Percentiles rank a stretch among this genome's conserved stretches.
Conservation (phyloP, 805 yeast genomes). For the Candida ipomoeae region DNA sequence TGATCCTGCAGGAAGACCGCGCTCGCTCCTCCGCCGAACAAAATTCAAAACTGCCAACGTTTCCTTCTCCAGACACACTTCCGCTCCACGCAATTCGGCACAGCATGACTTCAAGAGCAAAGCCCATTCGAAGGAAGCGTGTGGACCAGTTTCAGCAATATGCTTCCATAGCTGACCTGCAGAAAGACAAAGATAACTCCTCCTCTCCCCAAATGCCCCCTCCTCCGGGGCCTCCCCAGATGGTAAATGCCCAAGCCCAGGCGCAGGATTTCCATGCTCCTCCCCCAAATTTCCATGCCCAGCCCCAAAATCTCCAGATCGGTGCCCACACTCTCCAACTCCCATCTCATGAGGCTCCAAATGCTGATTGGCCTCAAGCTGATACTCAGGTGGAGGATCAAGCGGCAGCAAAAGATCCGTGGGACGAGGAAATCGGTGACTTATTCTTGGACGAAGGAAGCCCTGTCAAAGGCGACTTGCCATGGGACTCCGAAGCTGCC, state of each 20-base stretch:
- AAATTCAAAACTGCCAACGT: conserved; percentile 1
- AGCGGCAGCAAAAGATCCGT: conserved; percentile 6
- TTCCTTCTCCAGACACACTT: conserved; percentile 1
- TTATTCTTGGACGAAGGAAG: conserved; percentile 16
- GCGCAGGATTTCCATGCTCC: neutral
- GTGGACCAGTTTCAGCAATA: conserved; percentile 17
- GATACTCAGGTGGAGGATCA: neutral
- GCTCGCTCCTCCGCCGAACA: conserved; percentile 4
- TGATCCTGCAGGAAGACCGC: conserved; percentile 9
- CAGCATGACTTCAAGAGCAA: conserved; percentile 13
- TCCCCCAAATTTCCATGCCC: neutral
- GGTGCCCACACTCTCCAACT: too few species aligned
- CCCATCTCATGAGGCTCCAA: too few species aligned
- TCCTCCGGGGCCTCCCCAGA: neutral
- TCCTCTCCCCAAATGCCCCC: neutral
- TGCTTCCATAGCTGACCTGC: conserved; percentile 4
- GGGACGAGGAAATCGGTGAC: conserved; percentile 18
- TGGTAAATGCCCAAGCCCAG: neutral
- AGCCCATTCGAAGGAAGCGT: conserved; percentile 11
- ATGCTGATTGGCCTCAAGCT: neutral
- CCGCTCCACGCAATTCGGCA: neutral
- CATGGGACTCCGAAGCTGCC: neutral
- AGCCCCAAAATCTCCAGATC: neutral
- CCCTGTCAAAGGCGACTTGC: conserved; percentile 3
- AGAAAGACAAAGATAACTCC: neutral